Evolutionary conservation across 1,139 yeast species (phyloP), one percentile per base, ranked within the genome.

Genomic region (Nadsonia commutata): DNA sequence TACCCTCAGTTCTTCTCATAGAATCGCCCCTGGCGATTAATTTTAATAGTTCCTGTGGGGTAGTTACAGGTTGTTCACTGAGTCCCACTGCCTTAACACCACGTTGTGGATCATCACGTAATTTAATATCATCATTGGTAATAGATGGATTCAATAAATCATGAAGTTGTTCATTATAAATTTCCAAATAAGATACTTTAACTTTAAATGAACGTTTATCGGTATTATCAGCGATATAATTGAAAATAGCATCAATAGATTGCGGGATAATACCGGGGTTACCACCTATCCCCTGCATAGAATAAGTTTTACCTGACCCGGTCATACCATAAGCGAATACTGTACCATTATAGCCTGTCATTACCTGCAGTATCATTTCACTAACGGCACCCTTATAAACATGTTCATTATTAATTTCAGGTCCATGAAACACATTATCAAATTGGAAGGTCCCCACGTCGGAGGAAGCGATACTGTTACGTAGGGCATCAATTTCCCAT

Each of bases 281-380:
- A 1, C 57, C 52, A 0, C 64, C 67, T 11, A 71, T 66, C 31
- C 95, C 95, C 50, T 81, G 81, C 95, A 88, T 85, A 2, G 94
- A 80, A 56, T 76, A 81, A 0, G 97, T 88, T 59, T 88, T 88
- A 27, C 97, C 97, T 1, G 95, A 84, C 0, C 97, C 97, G 0
- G 97, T 85, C 88, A 83, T 83, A 41, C 95, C 94, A 56, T 86
- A 85, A 2, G 95, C 95, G 60, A 88, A 85, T 1, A 88, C 78
- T 0, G 95, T 88, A 8, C 90, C 94, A 56, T 86, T 85, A 58
- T 67, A 86, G 0, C 95, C 95, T 31, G 79, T 78, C 50, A 85
- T 65, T 46, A 84, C 78, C 48, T 78, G 74, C 20, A 69, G 63
- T 1, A 88, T 78, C 38, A 85, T 66, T 1, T 74, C 76, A 23